A percentile compares a stretch with the other conserved stretches of the same genome.
Evolutionary conservation across 169 alveolate genomes (phyloP).

Genomic region (Plasmodium ovale): DNA sequence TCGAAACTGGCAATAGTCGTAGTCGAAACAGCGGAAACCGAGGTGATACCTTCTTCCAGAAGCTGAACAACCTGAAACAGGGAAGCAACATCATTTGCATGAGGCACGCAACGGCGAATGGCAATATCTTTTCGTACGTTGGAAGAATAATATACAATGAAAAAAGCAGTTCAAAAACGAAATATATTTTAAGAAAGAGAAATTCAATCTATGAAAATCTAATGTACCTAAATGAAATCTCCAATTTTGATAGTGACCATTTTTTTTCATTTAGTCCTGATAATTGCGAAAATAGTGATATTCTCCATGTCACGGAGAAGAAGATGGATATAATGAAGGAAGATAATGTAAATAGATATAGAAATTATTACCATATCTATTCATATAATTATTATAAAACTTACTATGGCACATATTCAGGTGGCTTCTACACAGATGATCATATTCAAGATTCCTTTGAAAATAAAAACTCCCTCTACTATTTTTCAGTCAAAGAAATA

Average conservation of each 20-base stretch:
- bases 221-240: constrained; percentile 10
- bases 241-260: neutral
- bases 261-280: constrained; percentile 12
- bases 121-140: neutral
- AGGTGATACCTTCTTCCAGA: neutral
- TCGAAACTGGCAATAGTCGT: neutral
- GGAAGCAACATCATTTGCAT: constrained; percentile 53
- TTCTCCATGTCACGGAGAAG: neutral
- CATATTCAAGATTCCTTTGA: neutral
- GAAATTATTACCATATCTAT: neutral
- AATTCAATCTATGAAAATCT: constrained; percentile 12
- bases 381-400: constrained; percentile 8
- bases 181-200: constrained; percentile 30
- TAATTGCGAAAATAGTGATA: constrained; percentile 1
- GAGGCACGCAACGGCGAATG: neutral
- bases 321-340: neutral
- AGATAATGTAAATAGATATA: constrained; percentile 6
- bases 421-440: neutral
- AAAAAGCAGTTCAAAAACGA: neutral
- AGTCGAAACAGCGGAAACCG: neutral
- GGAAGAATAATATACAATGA: constrained; percentile 37
- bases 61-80: constrained; percentile 27
- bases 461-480: neutral
- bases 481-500: neutral
- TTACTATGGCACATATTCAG: no score